These are phyloP conservation scores for Stemphylium lycopersici DNA, from an alignment of 2,329 filamentous ascomycete species.

Conservation along the genomic window DNA sequence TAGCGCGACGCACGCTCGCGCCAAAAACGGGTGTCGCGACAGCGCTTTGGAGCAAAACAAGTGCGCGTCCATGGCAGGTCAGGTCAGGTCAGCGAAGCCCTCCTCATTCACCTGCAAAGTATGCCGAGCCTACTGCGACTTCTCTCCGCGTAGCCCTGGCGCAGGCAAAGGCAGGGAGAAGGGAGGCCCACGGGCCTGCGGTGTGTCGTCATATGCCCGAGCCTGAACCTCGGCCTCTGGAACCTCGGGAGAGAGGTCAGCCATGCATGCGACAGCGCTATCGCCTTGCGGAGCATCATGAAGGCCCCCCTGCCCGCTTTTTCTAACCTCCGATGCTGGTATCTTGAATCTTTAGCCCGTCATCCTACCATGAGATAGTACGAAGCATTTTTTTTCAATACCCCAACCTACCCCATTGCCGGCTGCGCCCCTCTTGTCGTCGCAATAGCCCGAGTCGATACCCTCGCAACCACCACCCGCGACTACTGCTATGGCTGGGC, in stretches of 20 bases:
- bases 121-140: background rate
- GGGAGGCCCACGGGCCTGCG: background rate
- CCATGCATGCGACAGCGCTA: slow-evolving; percentile 36
- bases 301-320: slow-evolving; percentile 23
- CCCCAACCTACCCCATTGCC: slow-evolving; percentile 13
- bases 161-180: background rate
- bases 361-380: slow-evolving; percentile 33
- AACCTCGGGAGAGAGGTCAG: slow-evolving; percentile 45
- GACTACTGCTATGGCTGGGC: slow-evolving; percentile 55
- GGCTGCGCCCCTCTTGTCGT: slow-evolving; percentile 22
- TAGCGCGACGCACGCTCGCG: slow-evolving; percentile 30
- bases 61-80: background rate
- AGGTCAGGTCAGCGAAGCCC: background rate
- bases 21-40: slow-evolving; percentile 8
- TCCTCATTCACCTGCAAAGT: background rate
- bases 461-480: background rate
- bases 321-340: slow-evolving; percentile 10
- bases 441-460: slow-evolving; percentile 5
- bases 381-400: slow-evolving; percentile 9
- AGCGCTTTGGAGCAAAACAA: background rate
- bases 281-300: slow-evolving; percentile 29
- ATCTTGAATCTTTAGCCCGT: slow-evolving; percentile 8
- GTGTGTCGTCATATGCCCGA: slow-evolving; percentile 17
- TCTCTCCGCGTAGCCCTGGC: background rate
- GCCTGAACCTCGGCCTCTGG: slow-evolving; percentile 41